These are phyloP conservation scores for Taxillus chinensis DNA, from an alignment of 164 flowering plant species.

Conservation along the genomic window DNA sequence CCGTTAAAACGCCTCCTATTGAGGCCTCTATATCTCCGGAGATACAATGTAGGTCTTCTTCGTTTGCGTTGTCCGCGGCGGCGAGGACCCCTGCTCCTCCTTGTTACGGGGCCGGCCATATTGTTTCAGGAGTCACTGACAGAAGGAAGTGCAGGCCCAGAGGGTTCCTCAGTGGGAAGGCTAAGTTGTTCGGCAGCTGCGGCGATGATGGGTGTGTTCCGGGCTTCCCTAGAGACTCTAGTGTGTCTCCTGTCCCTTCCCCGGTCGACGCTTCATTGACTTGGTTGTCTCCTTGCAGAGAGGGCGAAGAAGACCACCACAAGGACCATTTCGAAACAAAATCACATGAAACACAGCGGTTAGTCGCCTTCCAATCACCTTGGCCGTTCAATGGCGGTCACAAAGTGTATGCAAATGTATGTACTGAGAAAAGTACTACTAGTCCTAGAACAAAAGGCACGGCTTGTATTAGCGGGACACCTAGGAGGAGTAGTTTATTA, in stretches of 20 bases:
- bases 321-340: constrained; percentile 13
- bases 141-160: constrained; percentile 80
- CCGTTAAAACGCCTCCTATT: constrained; percentile 50
- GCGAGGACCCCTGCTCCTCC: constrained; percentile 19
- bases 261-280: constrained; percentile 62
- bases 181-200: constrained; percentile 16
- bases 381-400: constrained; percentile 19
- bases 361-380: constrained; percentile 13
- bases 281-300: constrained; percentile 58
- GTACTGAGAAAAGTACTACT: constrained; percentile 9
- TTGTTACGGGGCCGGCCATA: constrained; percentile 69
- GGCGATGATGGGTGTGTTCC: constrained; percentile 8
- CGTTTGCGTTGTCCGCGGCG: constrained; percentile 10
- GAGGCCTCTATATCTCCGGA: constrained; percentile 78
- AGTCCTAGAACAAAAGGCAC: neutral
- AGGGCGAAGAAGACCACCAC: constrained; percentile 20
- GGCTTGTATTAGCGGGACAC: constrained; percentile 5
- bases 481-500: constrained; percentile 7
- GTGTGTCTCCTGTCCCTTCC: constrained; percentile 27
- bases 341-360: constrained; percentile 3
- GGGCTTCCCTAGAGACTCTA: constrained; percentile 6
- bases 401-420: constrained; percentile 17
- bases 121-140: constrained; percentile 61
- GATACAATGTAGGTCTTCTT: constrained; percentile 36
- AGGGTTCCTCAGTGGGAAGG: constrained; percentile 56